phyloP scores from a whole-genome alignment of 2,329 filamentous ascomycete genomes.

The Fusarium sp. region DNA sequence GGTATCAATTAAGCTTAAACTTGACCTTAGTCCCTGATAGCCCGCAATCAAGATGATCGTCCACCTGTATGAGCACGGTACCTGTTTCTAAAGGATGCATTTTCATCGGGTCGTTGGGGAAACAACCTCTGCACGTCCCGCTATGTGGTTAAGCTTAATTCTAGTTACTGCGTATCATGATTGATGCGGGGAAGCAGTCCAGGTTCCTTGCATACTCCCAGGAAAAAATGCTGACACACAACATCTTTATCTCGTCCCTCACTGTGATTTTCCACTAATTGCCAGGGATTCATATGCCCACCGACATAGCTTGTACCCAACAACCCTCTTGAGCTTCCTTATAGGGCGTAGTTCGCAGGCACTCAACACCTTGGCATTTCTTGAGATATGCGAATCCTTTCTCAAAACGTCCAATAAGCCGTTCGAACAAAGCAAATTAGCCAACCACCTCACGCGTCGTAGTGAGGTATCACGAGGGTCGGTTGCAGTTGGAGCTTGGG shows the following conservation, averaged over 20 bases:
- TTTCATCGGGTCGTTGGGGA: too few species aligned
- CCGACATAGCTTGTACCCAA: conserved; percentile 10
- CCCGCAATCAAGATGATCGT: too few species aligned
- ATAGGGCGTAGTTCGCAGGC: conserved; percentile 13
- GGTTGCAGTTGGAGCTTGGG: neutral
- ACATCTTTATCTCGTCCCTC: conserved; percentile 4
- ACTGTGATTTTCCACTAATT: neutral
- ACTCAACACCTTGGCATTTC: conserved; percentile 23
- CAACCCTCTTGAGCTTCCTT: conserved; percentile 22
- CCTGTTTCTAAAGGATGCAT: too few species aligned
- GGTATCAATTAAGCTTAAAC: conserved; percentile 25
- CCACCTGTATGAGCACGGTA: too few species aligned
- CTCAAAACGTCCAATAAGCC: neutral
- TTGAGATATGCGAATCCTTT: neutral
- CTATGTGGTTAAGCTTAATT: too few species aligned
- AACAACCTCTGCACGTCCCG: too few species aligned
- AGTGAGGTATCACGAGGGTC: neutral
- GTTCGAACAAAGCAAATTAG: neutral
- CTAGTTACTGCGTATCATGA: too few species aligned
- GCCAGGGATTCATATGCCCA: neutral
- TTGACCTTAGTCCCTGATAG: too few species aligned
- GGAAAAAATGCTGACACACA: conserved; percentile 4
- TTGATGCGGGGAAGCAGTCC: conserved; percentile 2
- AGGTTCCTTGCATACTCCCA: conserved; percentile 17
- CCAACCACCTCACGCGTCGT: neutral